Base-by-base conservation (phyloP, 331 rosid species). In the Telfairia occidentalis region DNA sequence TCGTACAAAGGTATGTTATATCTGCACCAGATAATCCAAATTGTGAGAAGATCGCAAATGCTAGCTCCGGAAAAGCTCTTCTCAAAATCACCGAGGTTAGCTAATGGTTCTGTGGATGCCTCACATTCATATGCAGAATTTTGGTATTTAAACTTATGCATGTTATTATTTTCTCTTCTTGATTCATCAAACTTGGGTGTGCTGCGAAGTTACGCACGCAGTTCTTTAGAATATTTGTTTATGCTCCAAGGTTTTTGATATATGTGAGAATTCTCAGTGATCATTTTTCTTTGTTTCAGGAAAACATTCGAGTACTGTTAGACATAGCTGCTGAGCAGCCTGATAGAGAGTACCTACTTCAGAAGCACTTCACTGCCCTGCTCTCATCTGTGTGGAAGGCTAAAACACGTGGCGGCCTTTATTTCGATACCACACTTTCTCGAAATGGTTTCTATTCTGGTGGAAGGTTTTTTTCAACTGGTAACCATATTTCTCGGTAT, bases 11-110 rank as follows among this genome's bases (percentile, higher is more conserved):
- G 73, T 86, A 90, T 84, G 85, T 95, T 54, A 78, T 91, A 81
- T 84, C 86, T 54, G 75, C 84, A 0, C 74, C 89, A 16, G 96
- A 95, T 75, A 84, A 85, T 82, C 82, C 89, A 58, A 91, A 86
- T 82, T 77, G 78, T 74, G 98, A 91, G 74, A 95, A 92, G 82
- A 78, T 64, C 82, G 80, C 79, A 86, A 87, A 63, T 81, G n/a
- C 86, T 37, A 86, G 96, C 58, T 95, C 96, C 57, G 98, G 97
- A 78, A 95, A 95, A 90, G 92, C 93, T 84, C 96, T 92, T 78
- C 90, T 95, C 75, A 95, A 81, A 85, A 95, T 95, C 43, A 95
- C 98, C 19, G 96, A 95, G 98, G 98, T 91, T 83, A 74, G 82
- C 60, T 76, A n/a, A 40, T 64, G 45, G 60, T 80, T 74, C 59